Conservation (phyloP, 2,329 filamentous ascomycete species). For the Arthrinium phaeospermum region DNA sequence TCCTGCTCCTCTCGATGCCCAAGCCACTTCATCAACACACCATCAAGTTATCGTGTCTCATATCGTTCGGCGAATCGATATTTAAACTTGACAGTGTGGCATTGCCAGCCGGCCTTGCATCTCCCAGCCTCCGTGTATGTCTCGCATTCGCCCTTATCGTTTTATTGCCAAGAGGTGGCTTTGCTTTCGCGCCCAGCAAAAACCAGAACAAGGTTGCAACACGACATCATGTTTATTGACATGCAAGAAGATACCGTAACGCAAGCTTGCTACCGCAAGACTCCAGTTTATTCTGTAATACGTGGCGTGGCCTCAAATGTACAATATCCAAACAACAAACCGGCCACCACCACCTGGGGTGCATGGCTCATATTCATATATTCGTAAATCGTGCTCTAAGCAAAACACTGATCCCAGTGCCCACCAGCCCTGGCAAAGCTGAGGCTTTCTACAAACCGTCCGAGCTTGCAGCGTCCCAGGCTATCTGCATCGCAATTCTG, state of each 20-base stretch:
- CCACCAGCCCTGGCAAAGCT: conserved; percentile 76
- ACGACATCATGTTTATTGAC: background rate
- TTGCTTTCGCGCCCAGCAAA: background rate
- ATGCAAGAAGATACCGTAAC: background rate
- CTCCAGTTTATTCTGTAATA: background rate
- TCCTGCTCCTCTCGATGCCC: background rate
- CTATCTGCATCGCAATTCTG: conserved; percentile 72
- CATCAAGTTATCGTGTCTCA: background rate
- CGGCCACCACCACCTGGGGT: background rate
- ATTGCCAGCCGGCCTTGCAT: background rate
- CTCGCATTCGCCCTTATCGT: background rate
- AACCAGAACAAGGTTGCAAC: background rate
- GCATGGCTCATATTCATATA: background rate
- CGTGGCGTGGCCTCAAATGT: background rate
- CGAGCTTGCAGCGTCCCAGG: conserved; percentile 72
- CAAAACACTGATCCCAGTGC: conserved; percentile 71
- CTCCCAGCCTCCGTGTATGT: background rate
- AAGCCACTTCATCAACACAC: background rate
- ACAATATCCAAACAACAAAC: background rate
- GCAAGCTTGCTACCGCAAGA: background rate
- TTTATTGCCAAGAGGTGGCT: background rate
- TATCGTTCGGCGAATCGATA: background rate
- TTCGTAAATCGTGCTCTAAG: conserved; percentile 27
- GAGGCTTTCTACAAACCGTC: conserved; percentile 75
- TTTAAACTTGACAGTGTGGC: background rate